Evolutionary conservation across 176 grass and related monocot species (phyloP).

Genomic region (Raddia guianensis): DNA sequence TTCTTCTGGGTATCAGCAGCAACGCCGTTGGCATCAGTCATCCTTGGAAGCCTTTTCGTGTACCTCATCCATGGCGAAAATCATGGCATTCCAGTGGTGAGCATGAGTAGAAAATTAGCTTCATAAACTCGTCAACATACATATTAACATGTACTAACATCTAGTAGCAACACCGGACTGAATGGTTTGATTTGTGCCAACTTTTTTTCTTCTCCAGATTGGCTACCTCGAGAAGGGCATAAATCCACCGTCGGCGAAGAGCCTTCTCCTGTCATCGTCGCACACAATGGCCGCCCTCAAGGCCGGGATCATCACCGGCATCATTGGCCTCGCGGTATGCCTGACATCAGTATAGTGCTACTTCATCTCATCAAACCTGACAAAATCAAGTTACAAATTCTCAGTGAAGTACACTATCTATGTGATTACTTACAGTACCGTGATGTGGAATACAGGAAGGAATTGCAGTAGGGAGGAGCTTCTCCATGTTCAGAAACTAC

Average conservation of each 20-base stretch:
- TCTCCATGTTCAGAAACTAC: conserved; percentile 56
- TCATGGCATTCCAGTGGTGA: conserved; percentile 64
- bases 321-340: conserved; percentile 63
- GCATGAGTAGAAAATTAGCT: not conserved
- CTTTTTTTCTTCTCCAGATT: conserved; percentile 17
- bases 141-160: not conserved
- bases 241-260: conserved; percentile 46
- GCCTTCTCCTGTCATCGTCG: conserved; percentile 43
- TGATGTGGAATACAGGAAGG: conserved; percentile 45
- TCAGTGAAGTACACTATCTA: not conserved
- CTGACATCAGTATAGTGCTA: not conserved
- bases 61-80: conserved; percentile 58
- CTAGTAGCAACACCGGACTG: not conserved
- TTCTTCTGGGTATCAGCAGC: conserved; percentile 60
- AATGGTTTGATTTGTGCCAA: not conserved
- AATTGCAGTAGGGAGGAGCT: conserved; percentile 50
- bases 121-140: not conserved
- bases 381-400: too few relatives aligned
- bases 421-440: not conserved
- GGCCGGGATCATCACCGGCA: conserved; percentile 59
- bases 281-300: conserved; percentile 51
- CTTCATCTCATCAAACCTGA: not conserved
- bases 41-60: conserved; percentile 53
- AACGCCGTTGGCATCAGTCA: conserved; percentile 49
- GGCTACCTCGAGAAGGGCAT: conserved; percentile 63